phyloP scores from a whole-genome alignment of 2,329 filamentous ascomycete genomes.

The Fusarium annulatum region DNA sequence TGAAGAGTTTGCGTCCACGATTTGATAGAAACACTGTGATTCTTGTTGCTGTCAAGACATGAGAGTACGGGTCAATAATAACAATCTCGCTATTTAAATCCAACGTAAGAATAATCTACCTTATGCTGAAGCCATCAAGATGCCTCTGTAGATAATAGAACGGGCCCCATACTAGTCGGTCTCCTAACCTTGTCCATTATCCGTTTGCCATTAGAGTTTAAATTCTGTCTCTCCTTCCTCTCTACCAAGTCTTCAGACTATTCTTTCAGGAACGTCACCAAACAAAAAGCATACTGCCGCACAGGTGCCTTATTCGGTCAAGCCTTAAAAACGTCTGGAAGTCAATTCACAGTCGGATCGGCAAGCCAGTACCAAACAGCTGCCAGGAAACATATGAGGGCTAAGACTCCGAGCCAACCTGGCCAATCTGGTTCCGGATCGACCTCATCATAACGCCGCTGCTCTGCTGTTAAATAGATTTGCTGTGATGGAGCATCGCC shows the following conservation, averaged over 20 bases:
- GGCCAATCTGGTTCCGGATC: neutral
- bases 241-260: neutral
- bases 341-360: rapidly evolving
- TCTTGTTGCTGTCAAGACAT: neutral
- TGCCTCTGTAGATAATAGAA: neutral
- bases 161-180: neutral
- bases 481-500: neutral
- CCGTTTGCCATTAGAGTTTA: neutral
- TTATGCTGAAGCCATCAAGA: rapidly evolving
- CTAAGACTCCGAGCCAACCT: rapidly evolving
- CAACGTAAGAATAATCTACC: rapidly evolving
- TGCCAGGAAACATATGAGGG: neutral
- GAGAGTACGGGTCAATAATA: neutral
- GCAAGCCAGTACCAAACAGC: neutral
- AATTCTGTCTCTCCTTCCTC: neutral
- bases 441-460: too few relatives aligned
- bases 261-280: rapidly evolving
- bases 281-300: rapidly evolving
- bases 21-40: neutral
- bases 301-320: rapidly evolving
- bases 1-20: neutral
- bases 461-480: neutral
- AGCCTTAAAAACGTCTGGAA: too few relatives aligned
- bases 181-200: neutral
- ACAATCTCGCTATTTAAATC: neutral